Evolutionary conservation across 352 stramenopile species (phyloP).

Genomic region (Lagenidium giganteum): DNA sequence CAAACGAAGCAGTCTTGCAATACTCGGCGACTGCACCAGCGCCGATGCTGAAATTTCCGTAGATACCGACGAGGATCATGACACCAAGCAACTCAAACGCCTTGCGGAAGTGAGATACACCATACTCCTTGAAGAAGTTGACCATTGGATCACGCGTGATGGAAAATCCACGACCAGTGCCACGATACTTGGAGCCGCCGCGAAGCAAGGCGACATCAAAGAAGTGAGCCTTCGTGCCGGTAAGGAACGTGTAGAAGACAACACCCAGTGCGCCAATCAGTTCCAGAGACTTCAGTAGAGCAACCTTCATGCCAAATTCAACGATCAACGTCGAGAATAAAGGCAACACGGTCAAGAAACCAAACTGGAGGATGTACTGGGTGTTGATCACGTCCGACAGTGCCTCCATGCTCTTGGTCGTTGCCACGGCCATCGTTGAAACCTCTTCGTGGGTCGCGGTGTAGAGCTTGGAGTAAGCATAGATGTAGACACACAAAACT

Average conservation of each 20-base stretch:
- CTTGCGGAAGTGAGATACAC: conserved; percentile 67
- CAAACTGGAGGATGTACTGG: conserved; percentile 79
- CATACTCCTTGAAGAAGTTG: conserved; percentile 70
- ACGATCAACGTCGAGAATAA: conserved; percentile 74
- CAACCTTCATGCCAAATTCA: conserved; percentile 60
- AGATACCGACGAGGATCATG: conserved; percentile 57
- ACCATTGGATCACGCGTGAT: conserved; percentile 78
- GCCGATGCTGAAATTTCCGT: conserved; percentile 68
- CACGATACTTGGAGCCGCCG: conserved; percentile 70
- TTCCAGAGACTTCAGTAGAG: conserved; percentile 39
- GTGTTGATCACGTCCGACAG: conserved; percentile 67
- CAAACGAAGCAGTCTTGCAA: conserved; percentile 43
- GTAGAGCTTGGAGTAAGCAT: conserved; percentile 83
- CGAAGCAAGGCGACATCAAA: conserved; percentile 78
- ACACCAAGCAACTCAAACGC: conserved; percentile 68
- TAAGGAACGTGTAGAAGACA: conserved; percentile 77
- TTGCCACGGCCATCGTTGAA: conserved; percentile 62
- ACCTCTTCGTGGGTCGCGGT: conserved; percentile 61
- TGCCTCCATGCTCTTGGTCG: conserved; percentile 23
- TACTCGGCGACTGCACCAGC: conserved; percentile 32
- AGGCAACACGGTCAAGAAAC: conserved; percentile 64
- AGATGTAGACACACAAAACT: conserved; percentile 76
- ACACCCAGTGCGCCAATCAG: conserved; percentile 70
- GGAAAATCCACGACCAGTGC: conserved; percentile 76
- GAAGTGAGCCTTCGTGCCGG: conserved; percentile 80